These are phyloP conservation scores for Colletotrichum nymphaeae DNA, from an alignment of 2,329 filamentous ascomycete genomes.

Conservation along the genomic window DNA sequence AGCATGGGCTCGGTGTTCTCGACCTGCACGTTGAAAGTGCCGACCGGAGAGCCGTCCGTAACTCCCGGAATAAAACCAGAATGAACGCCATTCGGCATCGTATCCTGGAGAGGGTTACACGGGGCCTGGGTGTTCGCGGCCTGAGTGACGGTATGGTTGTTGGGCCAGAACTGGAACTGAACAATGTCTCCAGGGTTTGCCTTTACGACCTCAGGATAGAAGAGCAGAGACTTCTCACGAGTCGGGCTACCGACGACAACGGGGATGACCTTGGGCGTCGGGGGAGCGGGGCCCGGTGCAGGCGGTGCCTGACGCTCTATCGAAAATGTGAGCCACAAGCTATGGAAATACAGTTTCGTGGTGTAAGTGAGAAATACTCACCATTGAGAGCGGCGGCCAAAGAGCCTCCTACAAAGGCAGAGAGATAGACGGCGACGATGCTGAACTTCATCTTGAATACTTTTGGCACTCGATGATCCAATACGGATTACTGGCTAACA, in stretches of 20 bases:
- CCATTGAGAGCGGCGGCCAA: conserved; percentile 19
- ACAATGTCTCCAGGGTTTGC: conserved; percentile 52
- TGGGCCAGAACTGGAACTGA: conserved; percentile 55
- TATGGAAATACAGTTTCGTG: background rate
- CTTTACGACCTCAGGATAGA: conserved; percentile 49
- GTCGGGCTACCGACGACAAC: conserved; percentile 70
- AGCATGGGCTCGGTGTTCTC: conserved; percentile 58
- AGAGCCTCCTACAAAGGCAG: conserved; percentile 9
- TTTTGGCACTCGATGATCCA: background rate
- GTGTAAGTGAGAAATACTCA: background rate
- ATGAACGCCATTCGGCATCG: conserved; percentile 47
- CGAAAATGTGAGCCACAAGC: background rate
- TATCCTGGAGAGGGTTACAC: conserved; percentile 51
- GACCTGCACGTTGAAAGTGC: conserved; percentile 60
- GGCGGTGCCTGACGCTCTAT: conserved; percentile 27
- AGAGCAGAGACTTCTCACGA: conserved; percentile 57
- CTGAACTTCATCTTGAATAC: conserved; percentile 20
- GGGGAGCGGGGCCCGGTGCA: conserved; percentile 12
- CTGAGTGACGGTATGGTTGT: conserved; percentile 58
- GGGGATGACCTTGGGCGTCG: conserved; percentile 33
- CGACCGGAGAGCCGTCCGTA: conserved; percentile 48
- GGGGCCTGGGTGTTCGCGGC: conserved; percentile 54
- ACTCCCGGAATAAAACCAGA: conserved; percentile 54
- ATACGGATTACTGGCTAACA: background rate
- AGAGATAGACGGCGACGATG: conserved; percentile 6